Percentiles rank a stretch among this genome's conserved stretches.
Evolutionary conservation across 2,329 filamentous ascomycete genomes (phyloP).

Genomic region (Microsporum audouinii): DNA sequence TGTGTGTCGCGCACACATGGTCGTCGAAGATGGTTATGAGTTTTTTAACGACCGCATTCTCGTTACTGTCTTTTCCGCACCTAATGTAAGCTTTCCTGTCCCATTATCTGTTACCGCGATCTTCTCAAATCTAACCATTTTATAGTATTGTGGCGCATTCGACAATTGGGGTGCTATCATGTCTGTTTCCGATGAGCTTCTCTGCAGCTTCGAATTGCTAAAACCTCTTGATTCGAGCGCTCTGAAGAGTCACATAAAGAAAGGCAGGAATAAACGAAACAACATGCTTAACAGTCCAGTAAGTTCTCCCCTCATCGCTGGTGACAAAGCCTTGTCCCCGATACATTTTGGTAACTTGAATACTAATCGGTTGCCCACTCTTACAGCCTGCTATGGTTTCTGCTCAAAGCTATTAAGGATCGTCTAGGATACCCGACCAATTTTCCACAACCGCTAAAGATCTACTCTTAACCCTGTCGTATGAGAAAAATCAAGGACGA

Average conservation of each 20-base stretch:
- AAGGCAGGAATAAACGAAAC: constrained; percentile 85
- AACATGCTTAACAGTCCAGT: constrained; percentile 94
- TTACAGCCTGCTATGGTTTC: constrained; percentile 34
- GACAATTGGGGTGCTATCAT: constrained; percentile 99
- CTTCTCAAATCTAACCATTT: neutral
- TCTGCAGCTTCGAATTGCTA: constrained; percentile 93
- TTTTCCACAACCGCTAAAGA: neutral
- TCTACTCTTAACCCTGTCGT: neutral
- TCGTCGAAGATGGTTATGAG: constrained; percentile 97
- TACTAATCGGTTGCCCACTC: neutral
- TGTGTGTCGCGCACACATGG: constrained; percentile 96
- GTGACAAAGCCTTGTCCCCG: neutral
- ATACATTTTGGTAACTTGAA: neutral
- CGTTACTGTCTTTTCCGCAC: constrained; percentile 94
- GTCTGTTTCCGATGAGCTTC: constrained; percentile 84
- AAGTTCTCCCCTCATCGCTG: constrained; percentile 36
- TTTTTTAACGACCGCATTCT: constrained; percentile 93
- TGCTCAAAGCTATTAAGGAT: constrained; percentile 34
- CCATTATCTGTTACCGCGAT: neutral
- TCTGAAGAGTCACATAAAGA: constrained; percentile 97
- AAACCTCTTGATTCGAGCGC: constrained; percentile 94
- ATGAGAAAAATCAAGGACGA: neutral
- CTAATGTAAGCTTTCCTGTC: constrained; percentile 60
- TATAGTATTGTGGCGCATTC: constrained; percentile 91
- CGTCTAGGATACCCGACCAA: neutral